Conservation (phyloP, 805 yeast genomes). For the Torulaspora gathmanii region DNA sequence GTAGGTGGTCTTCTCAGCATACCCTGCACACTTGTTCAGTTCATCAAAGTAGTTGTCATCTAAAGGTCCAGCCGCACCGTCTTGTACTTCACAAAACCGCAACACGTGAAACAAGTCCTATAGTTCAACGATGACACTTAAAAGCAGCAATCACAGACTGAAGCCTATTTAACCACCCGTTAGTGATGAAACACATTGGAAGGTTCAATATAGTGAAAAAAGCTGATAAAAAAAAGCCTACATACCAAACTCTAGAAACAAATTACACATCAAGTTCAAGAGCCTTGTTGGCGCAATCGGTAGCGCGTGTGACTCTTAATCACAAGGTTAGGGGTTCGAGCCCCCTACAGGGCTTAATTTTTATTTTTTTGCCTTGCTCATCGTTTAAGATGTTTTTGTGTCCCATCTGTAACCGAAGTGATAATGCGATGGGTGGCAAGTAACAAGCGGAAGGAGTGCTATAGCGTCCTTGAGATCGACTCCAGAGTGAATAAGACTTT, state of each 20-base stretch:
- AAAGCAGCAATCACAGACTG: no score
- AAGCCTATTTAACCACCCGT: no score
- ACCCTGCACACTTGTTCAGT: background rate
- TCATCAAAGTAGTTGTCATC: background rate
- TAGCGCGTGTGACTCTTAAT: constrained; percentile 37
- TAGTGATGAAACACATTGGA: no score
- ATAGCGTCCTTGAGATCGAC: background rate
- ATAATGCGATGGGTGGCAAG: constrained; percentile 6
- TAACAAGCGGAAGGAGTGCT: constrained; percentile 2
- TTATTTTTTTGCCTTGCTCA: constrained; percentile 1
- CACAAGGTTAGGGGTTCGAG: constrained; percentile 38
- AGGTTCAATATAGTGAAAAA: no score
- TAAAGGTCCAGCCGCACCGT: background rate
- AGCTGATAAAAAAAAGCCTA: background rate
- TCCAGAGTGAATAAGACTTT: background rate
- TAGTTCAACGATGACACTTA: background rate
- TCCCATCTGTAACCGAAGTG: constrained; percentile 3
- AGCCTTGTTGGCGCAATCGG: constrained; percentile 38
- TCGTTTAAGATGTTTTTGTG: constrained; percentile 6
- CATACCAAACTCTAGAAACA: background rate
- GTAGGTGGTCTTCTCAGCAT: constrained; percentile 76
- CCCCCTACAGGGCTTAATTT: constrained; percentile 36
- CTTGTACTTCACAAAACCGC: background rate
- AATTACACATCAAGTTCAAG: background rate
- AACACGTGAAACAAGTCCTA: background rate